phyloP scores from a whole-genome alignment of 306 rosid species.

The Gynostemma pentaphyllum region DNA sequence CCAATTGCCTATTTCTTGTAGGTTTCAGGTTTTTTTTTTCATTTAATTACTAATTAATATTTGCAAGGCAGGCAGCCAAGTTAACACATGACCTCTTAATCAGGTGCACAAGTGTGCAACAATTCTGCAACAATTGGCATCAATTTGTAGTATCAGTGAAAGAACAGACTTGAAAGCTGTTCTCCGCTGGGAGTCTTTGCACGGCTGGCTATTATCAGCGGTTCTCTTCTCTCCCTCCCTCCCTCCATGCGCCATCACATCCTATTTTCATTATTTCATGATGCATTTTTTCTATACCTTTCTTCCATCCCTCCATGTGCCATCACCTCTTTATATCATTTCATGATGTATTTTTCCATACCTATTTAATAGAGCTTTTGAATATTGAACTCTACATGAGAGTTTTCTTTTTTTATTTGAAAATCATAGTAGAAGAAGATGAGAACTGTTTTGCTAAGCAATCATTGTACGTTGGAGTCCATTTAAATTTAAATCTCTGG shows the following conservation, averaged over 20 bases:
- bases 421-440: background rate
- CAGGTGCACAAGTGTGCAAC: slow-evolving; percentile 99
- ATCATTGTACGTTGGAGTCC: background rate
- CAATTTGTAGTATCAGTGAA: slow-evolving; percentile 73
- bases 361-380: background rate
- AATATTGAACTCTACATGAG: background rate
- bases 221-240: slow-evolving; percentile 37
- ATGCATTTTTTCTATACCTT: no score
- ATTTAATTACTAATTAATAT: background rate
- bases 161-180: slow-evolving; percentile 63
- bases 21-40: background rate
- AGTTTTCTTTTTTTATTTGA: background rate
- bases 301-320: no score
- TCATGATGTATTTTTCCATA: slow-evolving; percentile 9
- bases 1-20: no score
- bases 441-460: background rate
- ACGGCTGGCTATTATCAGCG: slow-evolving; percentile 82
- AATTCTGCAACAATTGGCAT: slow-evolving; percentile 86
- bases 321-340: no score
- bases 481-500: background rate
- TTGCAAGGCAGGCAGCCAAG: slow-evolving; percentile 5
- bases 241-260: background rate
- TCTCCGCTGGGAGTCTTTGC: slow-evolving; percentile 77
- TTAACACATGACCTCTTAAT: slow-evolving; percentile 9
- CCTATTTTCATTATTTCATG: no score